phyloP scores from a whole-genome alignment of 164 flowering plant species.

The Dillenia suffruticosa region DNA sequence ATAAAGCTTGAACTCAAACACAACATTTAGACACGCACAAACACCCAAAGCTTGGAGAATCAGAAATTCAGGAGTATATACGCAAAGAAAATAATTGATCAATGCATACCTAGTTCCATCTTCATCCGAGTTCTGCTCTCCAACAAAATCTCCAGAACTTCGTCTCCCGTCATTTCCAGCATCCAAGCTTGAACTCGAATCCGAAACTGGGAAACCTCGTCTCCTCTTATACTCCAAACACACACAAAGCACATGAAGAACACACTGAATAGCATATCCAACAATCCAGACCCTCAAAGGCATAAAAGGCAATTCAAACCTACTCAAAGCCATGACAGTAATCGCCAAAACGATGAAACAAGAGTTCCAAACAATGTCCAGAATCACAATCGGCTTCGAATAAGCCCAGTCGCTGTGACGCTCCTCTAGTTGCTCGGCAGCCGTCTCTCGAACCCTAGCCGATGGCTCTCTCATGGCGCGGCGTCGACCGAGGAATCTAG shows the following conservation, averaged over 20 bases:
- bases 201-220: background rate
- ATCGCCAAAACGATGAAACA: constrained; percentile 33
- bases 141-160: background rate
- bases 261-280: constrained; percentile 45
- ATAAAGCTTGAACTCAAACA: too few relatives aligned
- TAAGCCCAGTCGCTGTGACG: constrained; percentile 64
- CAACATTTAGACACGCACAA: too few relatives aligned
- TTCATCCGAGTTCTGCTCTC: background rate
- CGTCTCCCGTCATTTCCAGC: background rate
- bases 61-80: too few relatives aligned
- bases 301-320: constrained; percentile 31
- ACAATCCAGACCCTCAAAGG: constrained; percentile 51
- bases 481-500: constrained; percentile 47
- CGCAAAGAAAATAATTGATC: too few relatives aligned
- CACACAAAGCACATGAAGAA: constrained; percentile 43
- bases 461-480: constrained; percentile 56
- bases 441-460: constrained; percentile 49
- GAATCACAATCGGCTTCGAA: constrained; percentile 47
- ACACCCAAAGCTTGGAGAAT: too few relatives aligned
- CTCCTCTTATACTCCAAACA: constrained; percentile 33
- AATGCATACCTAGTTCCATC: background rate
- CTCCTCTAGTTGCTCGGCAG: constrained; percentile 66
- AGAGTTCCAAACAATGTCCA: constrained; percentile 54
- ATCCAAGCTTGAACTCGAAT: background rate
- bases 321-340: constrained; percentile 28